Evolutionary conservation across 2,329 filamentous ascomycete species (phyloP).

Genomic region (Dothidotthia symphoricarpi): DNA sequence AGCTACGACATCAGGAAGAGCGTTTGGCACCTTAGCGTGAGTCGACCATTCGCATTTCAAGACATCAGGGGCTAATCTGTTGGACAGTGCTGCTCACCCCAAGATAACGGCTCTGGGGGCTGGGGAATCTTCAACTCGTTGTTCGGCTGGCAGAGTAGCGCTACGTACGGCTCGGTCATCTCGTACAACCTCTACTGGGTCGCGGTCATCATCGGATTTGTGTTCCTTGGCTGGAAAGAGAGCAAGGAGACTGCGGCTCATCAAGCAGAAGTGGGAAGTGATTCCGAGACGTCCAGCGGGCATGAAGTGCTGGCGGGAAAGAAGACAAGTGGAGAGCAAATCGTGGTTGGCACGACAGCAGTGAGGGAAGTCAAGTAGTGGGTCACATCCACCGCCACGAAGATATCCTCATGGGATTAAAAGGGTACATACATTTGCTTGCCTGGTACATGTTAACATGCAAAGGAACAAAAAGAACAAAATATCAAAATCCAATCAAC

Average conservation of each 20-base stretch:
- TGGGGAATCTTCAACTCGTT: slow-evolving; percentile 89
- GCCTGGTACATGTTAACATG: not conserved
- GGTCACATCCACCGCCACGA: not conserved
- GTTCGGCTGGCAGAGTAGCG: slow-evolving; percentile 84
- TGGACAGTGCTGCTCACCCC: slow-evolving; percentile 70
- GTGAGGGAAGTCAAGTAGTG: slow-evolving; percentile 15
- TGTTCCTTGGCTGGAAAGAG: slow-evolving; percentile 67
- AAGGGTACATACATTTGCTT: too few species aligned
- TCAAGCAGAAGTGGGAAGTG: slow-evolving; percentile 7
- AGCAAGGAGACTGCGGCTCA: slow-evolving; percentile 30
- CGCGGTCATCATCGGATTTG: slow-evolving; percentile 63
- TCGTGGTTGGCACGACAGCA: slow-evolving; percentile 10
- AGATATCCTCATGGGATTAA: too few species aligned
- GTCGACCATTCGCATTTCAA: slow-evolving; percentile 29
- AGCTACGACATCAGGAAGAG: slow-evolving; percentile 76
- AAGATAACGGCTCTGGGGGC: slow-evolving; percentile 68
- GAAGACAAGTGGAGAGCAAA: slow-evolving; percentile 16
- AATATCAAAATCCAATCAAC: too few species aligned
- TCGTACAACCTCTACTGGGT: slow-evolving; percentile 90
- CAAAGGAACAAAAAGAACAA: not conserved
- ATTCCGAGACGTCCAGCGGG: slow-evolving; percentile 17
- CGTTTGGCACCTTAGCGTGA: slow-evolving; percentile 79
- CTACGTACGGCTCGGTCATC: slow-evolving; percentile 82
- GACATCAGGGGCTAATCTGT: slow-evolving; percentile 3
- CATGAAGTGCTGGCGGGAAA: slow-evolving; percentile 14